These are phyloP conservation scores for Fusarium euwallaceae DNA, from an alignment of 2,329 filamentous ascomycete species.

Conservation along the genomic window DNA sequence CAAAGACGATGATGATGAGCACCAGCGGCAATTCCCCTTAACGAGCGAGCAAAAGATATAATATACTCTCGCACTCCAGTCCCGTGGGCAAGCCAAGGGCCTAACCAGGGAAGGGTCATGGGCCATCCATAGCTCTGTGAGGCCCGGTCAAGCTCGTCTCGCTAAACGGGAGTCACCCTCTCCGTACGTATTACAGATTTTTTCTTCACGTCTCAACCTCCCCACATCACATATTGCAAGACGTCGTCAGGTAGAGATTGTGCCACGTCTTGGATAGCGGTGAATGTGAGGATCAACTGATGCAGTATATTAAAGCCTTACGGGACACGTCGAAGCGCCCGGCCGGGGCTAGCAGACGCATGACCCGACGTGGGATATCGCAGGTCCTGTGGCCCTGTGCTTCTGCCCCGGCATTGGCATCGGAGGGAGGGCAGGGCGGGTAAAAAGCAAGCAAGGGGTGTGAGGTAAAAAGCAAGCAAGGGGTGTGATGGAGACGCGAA, in stretches of 20 bases:
- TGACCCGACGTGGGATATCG: neutral
- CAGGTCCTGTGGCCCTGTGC: neutral
- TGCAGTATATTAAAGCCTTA: constrained; percentile 6
- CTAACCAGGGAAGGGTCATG: neutral
- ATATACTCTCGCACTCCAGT: neutral
- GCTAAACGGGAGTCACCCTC: neutral
- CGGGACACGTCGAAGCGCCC: neutral
- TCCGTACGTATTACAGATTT: neutral
- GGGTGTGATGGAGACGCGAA: neutral
- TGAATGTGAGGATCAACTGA: constrained; percentile 2
- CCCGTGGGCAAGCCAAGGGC: neutral
- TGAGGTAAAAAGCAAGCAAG: neutral
- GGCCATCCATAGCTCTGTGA: constrained; percentile 1
- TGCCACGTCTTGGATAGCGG: constrained; percentile 5
- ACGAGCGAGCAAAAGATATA: neutral
- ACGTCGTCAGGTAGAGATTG: neutral
- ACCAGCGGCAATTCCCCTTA: neutral
- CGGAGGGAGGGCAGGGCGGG: neutral
- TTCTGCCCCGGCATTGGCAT: neutral
- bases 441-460: neutral
- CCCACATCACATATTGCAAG: constrained; percentile 1
- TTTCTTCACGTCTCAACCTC: neutral
- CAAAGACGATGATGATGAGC: neutral
- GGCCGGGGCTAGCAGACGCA: neutral
- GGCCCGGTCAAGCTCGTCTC: constrained; percentile 4